Conservation (phyloP, 225 moss, liverwort and hornwort genomes). For the Climacium dendroides region DNA sequence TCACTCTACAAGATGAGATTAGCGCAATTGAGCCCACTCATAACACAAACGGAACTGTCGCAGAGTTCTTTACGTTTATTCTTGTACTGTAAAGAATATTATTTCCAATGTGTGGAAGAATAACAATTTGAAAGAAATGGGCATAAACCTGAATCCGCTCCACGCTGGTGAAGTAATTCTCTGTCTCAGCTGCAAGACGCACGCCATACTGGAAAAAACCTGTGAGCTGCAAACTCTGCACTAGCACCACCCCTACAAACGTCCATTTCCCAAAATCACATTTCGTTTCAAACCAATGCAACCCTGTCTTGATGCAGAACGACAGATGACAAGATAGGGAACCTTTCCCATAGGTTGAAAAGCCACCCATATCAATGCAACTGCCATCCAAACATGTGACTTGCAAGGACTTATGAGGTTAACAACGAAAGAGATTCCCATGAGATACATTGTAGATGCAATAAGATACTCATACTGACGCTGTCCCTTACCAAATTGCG, state of each 20-base stretch:
- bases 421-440: background rate
- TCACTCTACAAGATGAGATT: background rate
- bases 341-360: background rate
- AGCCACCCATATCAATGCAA: background rate
- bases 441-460: background rate
- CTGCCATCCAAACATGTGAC: background rate
- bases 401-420: background rate
- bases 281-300: background rate
- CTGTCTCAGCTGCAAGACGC: slow-evolving; percentile 67
- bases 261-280: background rate
- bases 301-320: background rate
- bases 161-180: slow-evolving; percentile 83
- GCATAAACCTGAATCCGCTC: slow-evolving; percentile 69
- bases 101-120: background rate
- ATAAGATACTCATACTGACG: background rate
- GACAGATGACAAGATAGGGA: background rate
- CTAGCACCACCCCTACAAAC: slow-evolving; percentile 65
- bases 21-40: background rate
- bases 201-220: slow-evolving; percentile 87
- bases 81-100: background rate
- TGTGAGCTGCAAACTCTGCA: slow-evolving; percentile 87
- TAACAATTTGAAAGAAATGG: background rate
- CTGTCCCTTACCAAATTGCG: background rate
- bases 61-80: background rate
- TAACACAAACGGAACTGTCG: background rate